Conservation (phyloP, 129 eudicot species). For the Rutidosis leptorrhynchoides region DNA sequence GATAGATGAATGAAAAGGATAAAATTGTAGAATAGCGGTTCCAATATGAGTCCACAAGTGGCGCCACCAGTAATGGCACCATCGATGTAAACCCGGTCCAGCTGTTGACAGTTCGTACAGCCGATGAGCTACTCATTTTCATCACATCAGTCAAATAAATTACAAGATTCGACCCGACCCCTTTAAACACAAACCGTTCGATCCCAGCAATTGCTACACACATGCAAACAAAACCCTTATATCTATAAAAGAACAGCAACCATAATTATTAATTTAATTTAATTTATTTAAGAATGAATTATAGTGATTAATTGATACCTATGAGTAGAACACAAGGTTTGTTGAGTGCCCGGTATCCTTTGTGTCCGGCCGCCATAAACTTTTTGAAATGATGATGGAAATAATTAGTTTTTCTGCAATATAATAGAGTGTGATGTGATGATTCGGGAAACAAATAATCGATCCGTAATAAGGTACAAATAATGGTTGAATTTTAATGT, state of each 20-base stretch:
- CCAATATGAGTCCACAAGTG: constrained; percentile 83
- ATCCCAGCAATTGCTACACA: constrained; percentile 72
- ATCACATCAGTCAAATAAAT: constrained; percentile 71
- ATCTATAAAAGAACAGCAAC: too few relatives aligned
- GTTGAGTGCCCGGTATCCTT: constrained; percentile 42
- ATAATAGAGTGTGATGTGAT: too few relatives aligned
- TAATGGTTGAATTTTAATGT: too few relatives aligned
- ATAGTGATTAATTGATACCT: constrained; percentile 32
- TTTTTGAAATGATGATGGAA: too few relatives aligned
- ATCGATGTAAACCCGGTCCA: constrained; percentile 96
- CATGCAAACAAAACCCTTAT: not conserved
- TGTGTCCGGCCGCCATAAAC: too few relatives aligned
- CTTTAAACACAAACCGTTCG: constrained; percentile 94
- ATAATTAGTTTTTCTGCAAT: too few relatives aligned
- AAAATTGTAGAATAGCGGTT: constrained; percentile 69
- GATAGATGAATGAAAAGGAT: constrained; percentile 58
- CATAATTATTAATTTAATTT: too few relatives aligned
- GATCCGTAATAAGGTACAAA: too few relatives aligned
- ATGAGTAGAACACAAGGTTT: constrained; percentile 76
- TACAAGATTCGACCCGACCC: constrained; percentile 94
- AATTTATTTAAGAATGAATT: not conserved
- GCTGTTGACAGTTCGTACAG: constrained; percentile 70
- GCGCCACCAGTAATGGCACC: constrained; percentile 79
- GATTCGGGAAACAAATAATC: too few relatives aligned
- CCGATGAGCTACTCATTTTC: constrained; percentile 81